A percentile compares a stretch with the other conserved stretches of the same genome.
Evolutionary conservation across 768 basidiomycete genomes (phyloP).

Genomic region (Austroboletus eburneus): DNA sequence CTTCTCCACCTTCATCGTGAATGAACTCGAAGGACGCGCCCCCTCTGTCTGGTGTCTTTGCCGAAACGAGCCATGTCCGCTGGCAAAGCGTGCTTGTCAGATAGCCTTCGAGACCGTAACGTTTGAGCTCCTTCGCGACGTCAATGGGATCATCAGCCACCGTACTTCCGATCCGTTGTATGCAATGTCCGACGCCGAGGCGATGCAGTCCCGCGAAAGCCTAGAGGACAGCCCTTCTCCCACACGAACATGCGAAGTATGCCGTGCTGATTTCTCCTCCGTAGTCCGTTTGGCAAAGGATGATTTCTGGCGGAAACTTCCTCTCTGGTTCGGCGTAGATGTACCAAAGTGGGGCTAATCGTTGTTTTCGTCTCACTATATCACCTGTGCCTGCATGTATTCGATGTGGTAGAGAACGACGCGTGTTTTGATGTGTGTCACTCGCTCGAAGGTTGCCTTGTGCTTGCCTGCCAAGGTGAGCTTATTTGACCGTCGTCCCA

Average conservation of each 20-base stretch:
- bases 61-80: conserved; percentile 42
- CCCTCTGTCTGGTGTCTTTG: conserved; percentile 48
- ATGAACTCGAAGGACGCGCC: conserved; percentile 64
- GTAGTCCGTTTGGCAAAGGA: conserved; percentile 56
- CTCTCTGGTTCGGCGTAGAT: conserved; percentile 62
- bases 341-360: conserved; percentile 35
- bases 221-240: conserved; percentile 39
- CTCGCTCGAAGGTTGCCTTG: too few relatives aligned
- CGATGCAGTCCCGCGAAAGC: conserved; percentile 60
- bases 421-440: not conserved
- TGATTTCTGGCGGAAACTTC: conserved; percentile 62
- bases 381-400: not conserved
- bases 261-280: conserved; percentile 57
- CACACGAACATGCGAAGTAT: conserved; percentile 62
- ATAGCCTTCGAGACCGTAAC: conserved; percentile 71
- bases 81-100: conserved; percentile 54
- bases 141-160: conserved; percentile 63
- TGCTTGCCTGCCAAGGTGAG: not conserved
- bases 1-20: conserved; percentile 73
- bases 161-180: conserved; percentile 68
- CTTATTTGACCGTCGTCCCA: too few relatives aligned
- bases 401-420: not conserved
- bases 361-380: conserved; percentile 1
- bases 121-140: conserved; percentile 69
- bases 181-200: conserved; percentile 61